Base-by-base conservation (phyloP, 495 filamentous ascomycete genomes). In the Chaetomium tenue region DNA sequence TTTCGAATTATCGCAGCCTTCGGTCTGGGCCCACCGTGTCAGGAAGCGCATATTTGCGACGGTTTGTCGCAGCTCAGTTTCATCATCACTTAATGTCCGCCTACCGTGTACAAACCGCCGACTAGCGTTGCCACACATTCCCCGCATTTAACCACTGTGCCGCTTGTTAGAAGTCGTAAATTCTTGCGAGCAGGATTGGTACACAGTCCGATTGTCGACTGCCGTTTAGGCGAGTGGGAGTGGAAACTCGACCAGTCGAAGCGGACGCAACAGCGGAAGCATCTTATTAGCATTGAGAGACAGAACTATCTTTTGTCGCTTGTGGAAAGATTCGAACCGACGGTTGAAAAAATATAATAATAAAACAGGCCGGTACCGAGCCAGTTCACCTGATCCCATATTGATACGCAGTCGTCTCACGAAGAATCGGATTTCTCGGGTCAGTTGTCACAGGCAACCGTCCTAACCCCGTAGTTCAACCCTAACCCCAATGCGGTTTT, bases 11-110 rank as follows among this genome's bases (percentile, higher is more conserved):
- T 18, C 39, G 3, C 33, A 37, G 8, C 9, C 33, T 37, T 11
- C 33, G 11, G 33, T 8, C 33, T 37, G 9, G 33, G 44, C 12
- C 6, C 8, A 16, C 44, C 44, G 7, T 47, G n/a, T n/a, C 7
- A 20, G 47, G n/a, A 20, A 58, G 23, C 47, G 26, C 23, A 15
- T 25, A 16, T 18, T 37, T 52, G 48, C 23, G 11, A 5, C 22
- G 25, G 48, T 26, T 52, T 66, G 71, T 75, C 66, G 63, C 71
- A 74, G 57, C 66, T 62, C 48, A 15, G 73, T 75, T 75, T 75
- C 73, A 75, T 72, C 71, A 40, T 23, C 66, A 23, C 61, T 63
- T 67, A 68, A 25, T 64, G 20, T 59, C 51, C 15, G 12, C 33
- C 15, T 18, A 22, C n/a, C 26, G 12, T 23, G 13, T 51, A 44